Percentiles rank a stretch among this genome's conserved stretches.
These are phyloP conservation scores for Cadophora sp. DNA, from an alignment of 2,329 filamentous ascomycete species.

Conservation along the genomic window DNA sequence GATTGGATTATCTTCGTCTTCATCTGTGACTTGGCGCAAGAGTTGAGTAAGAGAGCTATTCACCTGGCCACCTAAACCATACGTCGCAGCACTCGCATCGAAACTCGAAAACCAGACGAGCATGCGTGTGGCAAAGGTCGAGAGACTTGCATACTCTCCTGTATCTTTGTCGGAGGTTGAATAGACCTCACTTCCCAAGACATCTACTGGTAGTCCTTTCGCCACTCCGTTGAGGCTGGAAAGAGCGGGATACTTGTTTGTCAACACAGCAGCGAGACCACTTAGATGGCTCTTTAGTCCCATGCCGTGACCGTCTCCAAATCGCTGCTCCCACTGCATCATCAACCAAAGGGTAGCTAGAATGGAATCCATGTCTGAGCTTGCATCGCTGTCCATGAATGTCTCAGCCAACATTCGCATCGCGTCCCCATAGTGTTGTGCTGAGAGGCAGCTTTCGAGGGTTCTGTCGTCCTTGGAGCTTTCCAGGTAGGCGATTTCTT, in stretches of 20 bases:
- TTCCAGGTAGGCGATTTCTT: slow-evolving; percentile 2
- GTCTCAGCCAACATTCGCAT: not conserved
- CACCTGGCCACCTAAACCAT: slow-evolving; percentile 20
- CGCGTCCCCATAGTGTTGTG: not conserved
- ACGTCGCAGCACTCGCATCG: slow-evolving; percentile 24
- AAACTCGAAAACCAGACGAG: slow-evolving; percentile 20
- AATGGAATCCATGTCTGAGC: slow-evolving; percentile 2
- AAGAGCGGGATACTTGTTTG: not conserved
- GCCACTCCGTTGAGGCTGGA: not conserved
- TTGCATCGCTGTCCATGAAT: not conserved
- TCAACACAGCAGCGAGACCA: slow-evolving; percentile 18
- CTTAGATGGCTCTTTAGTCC: slow-evolving; percentile 22
- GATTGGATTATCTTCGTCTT: slow-evolving; percentile 12
- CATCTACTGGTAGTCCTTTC: not conserved
- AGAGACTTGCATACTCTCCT: not conserved
- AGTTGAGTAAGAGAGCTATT: slow-evolving; percentile 18
- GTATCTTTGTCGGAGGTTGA: no score
- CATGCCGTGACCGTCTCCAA: slow-evolving; percentile 19
- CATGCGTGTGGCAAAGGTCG: not conserved
- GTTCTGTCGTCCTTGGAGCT: not conserved
- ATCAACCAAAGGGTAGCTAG: slow-evolving; percentile 26
- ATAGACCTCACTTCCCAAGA: not conserved
- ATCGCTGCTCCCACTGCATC: slow-evolving; percentile 26
- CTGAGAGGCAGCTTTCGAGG: not conserved
- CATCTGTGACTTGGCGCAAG: slow-evolving; percentile 14